Base-by-base conservation (phyloP, 768 basidiomycete genomes). In the Cystobasidium tubakii region DNA sequence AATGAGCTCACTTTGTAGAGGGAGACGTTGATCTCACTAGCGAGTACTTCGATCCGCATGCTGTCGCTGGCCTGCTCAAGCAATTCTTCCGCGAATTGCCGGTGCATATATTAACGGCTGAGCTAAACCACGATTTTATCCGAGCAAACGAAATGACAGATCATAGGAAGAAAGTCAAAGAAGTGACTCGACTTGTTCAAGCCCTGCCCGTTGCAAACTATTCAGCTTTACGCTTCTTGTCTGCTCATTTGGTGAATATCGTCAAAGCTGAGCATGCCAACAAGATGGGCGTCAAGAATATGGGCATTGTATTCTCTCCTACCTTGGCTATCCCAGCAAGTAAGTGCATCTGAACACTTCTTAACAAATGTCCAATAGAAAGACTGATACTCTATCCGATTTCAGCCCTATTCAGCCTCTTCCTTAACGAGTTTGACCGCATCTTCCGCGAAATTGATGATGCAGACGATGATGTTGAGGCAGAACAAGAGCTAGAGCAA, bases 271-370 rank as follows among this genome's bases (percentile, higher is more conserved):
- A 92, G 21, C 78, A 85, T 53, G 83, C 89, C 73, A 96, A 96
- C 87, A 98, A 94, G 84, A 99, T 99, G 96, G 94, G 90, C 50
- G 89, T 98, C 87, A 88, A 95, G 57, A 99, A 99, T 80, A 92
- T 99, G 31, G 94, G 95, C 21, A 98, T 99, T 74, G 95, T 98
- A 27, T 97, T 98, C 83, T 94, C 92, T 76, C 96, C 96, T 1
- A 98, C 96, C 0, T 84, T 99, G 15, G 93, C 92, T 54, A 96
- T 99, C 77, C 95, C 95, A n/a, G 95, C 95, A 1, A 92, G 69
- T 71, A 44, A 55, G 69, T 62, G 3, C 36, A 39, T 62, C 10
- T 2, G 13, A 19, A 15, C 19, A 36, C n/a, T 65, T 7, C 9
- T 1, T 65, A 12, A 39, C 63, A 19, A 12, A n/a, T n/a, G 36